Base-by-base conservation (phyloP, 2,329 filamentous ascomycete species). In the Fusarium clavum region DNA sequence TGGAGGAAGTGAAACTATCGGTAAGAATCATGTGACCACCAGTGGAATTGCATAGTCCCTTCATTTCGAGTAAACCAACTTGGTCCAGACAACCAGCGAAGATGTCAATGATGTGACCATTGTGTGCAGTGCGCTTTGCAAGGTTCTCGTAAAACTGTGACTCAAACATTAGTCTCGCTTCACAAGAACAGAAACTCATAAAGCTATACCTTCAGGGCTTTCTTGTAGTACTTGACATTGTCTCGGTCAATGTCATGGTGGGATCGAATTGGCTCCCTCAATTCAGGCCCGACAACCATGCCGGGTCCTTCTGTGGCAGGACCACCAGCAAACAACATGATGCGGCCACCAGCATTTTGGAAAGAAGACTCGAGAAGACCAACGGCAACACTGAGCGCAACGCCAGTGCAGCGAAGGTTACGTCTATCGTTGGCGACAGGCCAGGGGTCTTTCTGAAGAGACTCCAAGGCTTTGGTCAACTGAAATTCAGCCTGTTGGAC, bases 171-270 rank as follows among this genome's bases (percentile, higher is more conserved):
- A 82, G 78, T 30, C 55, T 11, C 7, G 44, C 18, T 6, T n/a
- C 16, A 27, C 12, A 22, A 22, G 20, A 38, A 24, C 20, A n/a
- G 34, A 12, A 13, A 20, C 5, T 6, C 9, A 14, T 32, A 22
- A 16, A 38, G 18, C 84, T 14, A 62, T 80, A 94, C 92, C 89
- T 98, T 99, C 53, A 98, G 83, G 24, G 96, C 96, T 83, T 99
- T 99, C 87, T 99, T 99, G 84, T 97, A 98, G 83, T 98, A 98
- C 82, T 99, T 99, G 83, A 97, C 97, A 79, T 98, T 98, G 81
- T 99, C 96, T 61, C 94, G 90, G 79, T 99, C 96, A 80, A 99
- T 99, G 77, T 99, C 96, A 81, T 99, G 96, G 82, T 99, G 96
- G 44, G 95, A 98, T 77, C 96, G 92, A 72, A 99, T 98, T 12